Evolutionary conservation across 139 green algal species (phyloP), one percentile per base, ranked within the genome.

Genomic region (Trebouxia sp.): DNA sequence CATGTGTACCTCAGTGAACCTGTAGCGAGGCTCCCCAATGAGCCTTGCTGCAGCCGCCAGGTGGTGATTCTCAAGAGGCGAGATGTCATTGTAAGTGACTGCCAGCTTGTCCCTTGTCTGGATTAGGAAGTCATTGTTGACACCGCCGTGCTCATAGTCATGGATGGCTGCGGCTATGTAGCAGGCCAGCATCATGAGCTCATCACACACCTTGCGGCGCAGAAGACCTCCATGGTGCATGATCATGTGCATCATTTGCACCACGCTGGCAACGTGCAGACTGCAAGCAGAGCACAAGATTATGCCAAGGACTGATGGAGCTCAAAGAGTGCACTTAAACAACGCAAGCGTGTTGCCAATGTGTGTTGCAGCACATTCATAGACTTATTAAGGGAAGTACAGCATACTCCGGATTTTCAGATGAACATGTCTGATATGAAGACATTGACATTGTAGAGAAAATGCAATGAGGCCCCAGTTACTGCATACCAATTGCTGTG

Each of bases 41-140:
- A 92, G 83, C 45, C 78, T 83, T 76, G 87, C 90, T 15, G 80
- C 78, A 0, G 88, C 86, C 11, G 89, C 88, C 78, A 87, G 55
- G 81, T 93, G 90, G 76, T 91, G 85, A 80, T 92, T 92, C 86
- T 94, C 90, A 76, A 91, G 83, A 1, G 89, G 88, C 14, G 80
- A 88, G 17, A 75, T 75, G 86, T 94, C 90, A 41, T 94, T 94
- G 88, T 94, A 94, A 65, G 87, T 80, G 32, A 92, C 58, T 15
- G 89, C 87, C 32, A 92, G 85, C 75, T 30, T 66, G 70, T 93
- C 30, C 24, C 35, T 41, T 30, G 51, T 70, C 28, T 76, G 81
- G 30, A 91, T 82, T 28, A 94, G 84, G 87, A 89, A 94, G 86
- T 92, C 86, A 75, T 94, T 94, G 84, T 89, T 93, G 75, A 80